Percentiles rank a stretch among this genome's conserved stretches.
These are phyloP conservation scores for Pseudonectria foliicola DNA, from an alignment of 2,329 filamentous ascomycete species.

Conservation along the genomic window DNA sequence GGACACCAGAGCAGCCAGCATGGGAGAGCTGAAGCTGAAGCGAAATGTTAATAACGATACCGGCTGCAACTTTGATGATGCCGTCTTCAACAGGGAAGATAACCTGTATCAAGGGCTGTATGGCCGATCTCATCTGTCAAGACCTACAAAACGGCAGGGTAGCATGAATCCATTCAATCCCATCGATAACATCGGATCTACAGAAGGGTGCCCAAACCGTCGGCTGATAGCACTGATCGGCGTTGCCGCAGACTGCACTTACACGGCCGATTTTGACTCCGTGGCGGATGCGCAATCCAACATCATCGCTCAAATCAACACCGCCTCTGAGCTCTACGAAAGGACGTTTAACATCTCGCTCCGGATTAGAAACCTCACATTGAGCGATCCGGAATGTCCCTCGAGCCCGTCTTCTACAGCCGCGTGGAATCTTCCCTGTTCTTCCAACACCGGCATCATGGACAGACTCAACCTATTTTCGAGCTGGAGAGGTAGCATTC, in stretches of 20 bases:
- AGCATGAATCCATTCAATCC: no score
- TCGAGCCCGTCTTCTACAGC: slow-evolving; percentile 52
- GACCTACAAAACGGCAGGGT: no score
- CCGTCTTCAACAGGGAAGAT: no score
- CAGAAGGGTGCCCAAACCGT: slow-evolving; percentile 67
- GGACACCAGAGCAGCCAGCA: neutral
- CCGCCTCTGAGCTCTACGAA: slow-evolving; percentile 74
- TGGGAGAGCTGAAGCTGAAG: no score
- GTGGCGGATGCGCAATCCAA: slow-evolving; percentile 55
- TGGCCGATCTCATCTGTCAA: no score
- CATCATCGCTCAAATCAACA: slow-evolving; percentile 69
- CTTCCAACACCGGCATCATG: slow-evolving; percentile 51
- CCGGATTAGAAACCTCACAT: slow-evolving; percentile 68
- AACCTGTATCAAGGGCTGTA: no score
- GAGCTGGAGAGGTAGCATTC: slow-evolving; percentile 63
- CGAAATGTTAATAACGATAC: no score
- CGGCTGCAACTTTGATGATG: no score
- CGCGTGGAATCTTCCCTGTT: slow-evolving; percentile 72
- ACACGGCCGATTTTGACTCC: slow-evolving; percentile 59
- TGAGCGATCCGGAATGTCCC: slow-evolving; percentile 63
- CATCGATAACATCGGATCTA: slow-evolving; percentile 54
- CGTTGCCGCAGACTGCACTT: slow-evolving; percentile 79
- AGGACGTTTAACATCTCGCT: slow-evolving; percentile 81
- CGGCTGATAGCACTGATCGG: slow-evolving; percentile 78
- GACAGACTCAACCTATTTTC: slow-evolving; percentile 74